Evolutionary conservation across 106 monocot genomes (phyloP).

Genomic region (Narthecium ossifragum): DNA sequence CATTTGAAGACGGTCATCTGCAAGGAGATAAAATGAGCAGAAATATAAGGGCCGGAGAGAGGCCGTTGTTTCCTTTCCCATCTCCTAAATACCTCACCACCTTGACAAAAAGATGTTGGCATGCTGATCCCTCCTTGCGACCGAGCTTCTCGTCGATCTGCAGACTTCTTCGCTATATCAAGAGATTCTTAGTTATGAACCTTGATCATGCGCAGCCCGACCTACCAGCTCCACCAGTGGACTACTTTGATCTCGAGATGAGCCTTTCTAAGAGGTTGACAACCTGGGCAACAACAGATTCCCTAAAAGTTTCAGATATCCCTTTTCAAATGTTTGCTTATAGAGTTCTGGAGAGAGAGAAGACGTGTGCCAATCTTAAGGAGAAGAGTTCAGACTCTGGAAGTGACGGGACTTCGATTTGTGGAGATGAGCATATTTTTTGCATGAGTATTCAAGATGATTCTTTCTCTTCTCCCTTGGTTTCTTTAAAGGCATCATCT

Average conservation of each 20-base stretch:
- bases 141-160: slow-evolving; percentile 79
- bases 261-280: slow-evolving; percentile 36
- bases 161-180: slow-evolving; percentile 65
- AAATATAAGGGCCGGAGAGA: slow-evolving; percentile 68
- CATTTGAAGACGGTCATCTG: slow-evolving; percentile 78
- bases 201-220: slow-evolving; percentile 38
- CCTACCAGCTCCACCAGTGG: slow-evolving; percentile 24
- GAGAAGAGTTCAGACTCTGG: slow-evolving; percentile 37
- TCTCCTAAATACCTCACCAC: slow-evolving; percentile 68
- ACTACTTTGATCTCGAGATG: slow-evolving; percentile 65
- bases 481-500: slow-evolving; percentile 3
- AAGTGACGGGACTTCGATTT: slow-evolving; percentile 17
- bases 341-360: slow-evolving; percentile 51
- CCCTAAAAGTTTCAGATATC: slow-evolving; percentile 21
- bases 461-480: slow-evolving; percentile 3
- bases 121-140: slow-evolving; percentile 54
- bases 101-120: slow-evolving; percentile 83
- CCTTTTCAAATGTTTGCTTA: slow-evolving; percentile 60
- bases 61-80: slow-evolving; percentile 73
- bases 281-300: slow-evolving; percentile 16
- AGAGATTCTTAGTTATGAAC: slow-evolving; percentile 59
- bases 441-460: slow-evolving; percentile 10
- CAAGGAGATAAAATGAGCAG: slow-evolving; percentile 85
- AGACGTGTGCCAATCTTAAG: slow-evolving; percentile 5
- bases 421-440: slow-evolving; percentile 23